Conservation (phyloP, 768 basidiomycete genomes). For the Plicaturopsis crispa region DNA sequence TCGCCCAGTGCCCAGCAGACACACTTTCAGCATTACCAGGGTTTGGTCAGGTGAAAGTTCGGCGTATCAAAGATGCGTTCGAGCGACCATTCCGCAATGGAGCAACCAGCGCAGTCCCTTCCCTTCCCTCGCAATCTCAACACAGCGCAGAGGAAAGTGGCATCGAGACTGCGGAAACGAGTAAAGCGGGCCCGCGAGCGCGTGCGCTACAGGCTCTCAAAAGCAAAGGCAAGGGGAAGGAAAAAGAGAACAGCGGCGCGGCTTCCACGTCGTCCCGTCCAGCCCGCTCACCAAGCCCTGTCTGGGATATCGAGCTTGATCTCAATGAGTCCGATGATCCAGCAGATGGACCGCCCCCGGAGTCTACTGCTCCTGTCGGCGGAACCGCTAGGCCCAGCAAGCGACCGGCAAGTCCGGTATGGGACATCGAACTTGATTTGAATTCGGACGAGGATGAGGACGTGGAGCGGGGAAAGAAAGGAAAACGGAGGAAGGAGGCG, state of each 20-base stretch:
- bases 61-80: constrained; percentile 85
- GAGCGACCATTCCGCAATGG: constrained; percentile 78
- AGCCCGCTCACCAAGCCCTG: constrained; percentile 45
- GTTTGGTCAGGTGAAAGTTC: constrained; percentile 91
- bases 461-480: background rate
- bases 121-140: constrained; percentile 22
- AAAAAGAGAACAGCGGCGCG: constrained; percentile 2
- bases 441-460: constrained; percentile 11
- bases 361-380: constrained; percentile 2
- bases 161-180: constrained; percentile 4
- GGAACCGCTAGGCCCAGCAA: constrained; percentile 9
- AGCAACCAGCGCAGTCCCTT: constrained; percentile 39
- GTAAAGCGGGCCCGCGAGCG: constrained; percentile 1
- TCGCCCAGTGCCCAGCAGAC: constrained; percentile 65
- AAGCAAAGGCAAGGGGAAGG: constrained; percentile 16
- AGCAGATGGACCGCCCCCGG: constrained; percentile 12
- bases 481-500: background rate
- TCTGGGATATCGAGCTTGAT: constrained; percentile 71
- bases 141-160: constrained; percentile 3
- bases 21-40: constrained; percentile 83
- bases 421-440: constrained; percentile 44
- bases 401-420: constrained; percentile 19
- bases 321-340: constrained; percentile 20
- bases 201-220: constrained; percentile 5
- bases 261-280: constrained; percentile 6